Percentiles rank a stretch among this genome's conserved stretches.
These are phyloP conservation scores for Escallonia herrerae DNA, from an alignment of 129 eudicot species.

Conservation along the genomic window DNA sequence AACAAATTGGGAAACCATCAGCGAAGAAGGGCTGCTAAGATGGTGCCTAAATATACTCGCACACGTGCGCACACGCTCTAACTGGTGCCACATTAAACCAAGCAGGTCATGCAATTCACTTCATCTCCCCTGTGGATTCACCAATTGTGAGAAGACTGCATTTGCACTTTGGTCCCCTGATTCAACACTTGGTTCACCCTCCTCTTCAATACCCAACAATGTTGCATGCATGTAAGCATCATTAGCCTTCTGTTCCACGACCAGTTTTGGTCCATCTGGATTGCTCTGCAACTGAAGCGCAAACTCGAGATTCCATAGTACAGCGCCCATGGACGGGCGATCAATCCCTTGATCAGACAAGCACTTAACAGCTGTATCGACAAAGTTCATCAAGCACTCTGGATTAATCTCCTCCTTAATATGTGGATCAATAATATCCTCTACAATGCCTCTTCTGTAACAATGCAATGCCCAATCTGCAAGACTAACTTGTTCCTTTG, in stretches of 20 bases:
- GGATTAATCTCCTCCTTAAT: conserved; percentile 31
- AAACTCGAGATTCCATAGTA: conserved; percentile 53
- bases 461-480: conserved; percentile 38
- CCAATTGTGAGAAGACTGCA: conserved; percentile 31
- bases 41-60: neutral
- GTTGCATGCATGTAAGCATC: conserved; percentile 28
- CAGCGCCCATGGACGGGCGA: conserved; percentile 51
- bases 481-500: conserved; percentile 39
- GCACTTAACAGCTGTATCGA: conserved; percentile 34
- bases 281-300: conserved; percentile 31
- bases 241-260: conserved; percentile 17
- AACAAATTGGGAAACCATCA: neutral
- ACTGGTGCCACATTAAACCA: neutral
- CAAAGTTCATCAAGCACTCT: conserved; percentile 34
- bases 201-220: conserved; percentile 21
- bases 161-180: conserved; percentile 2
- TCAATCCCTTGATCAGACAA: conserved; percentile 41
- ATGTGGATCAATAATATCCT: conserved; percentile 39
- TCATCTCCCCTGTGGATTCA: conserved; percentile 34
- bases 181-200: neutral
- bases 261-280: conserved; percentile 19
- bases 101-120: neutral
- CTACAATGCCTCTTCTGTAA: conserved; percentile 20
- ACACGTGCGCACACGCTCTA: neutral
- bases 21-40: neutral